Base-by-base conservation (phyloP, 192 early-diverging fungal genomes). In the Nowakowskiella sp. region DNA sequence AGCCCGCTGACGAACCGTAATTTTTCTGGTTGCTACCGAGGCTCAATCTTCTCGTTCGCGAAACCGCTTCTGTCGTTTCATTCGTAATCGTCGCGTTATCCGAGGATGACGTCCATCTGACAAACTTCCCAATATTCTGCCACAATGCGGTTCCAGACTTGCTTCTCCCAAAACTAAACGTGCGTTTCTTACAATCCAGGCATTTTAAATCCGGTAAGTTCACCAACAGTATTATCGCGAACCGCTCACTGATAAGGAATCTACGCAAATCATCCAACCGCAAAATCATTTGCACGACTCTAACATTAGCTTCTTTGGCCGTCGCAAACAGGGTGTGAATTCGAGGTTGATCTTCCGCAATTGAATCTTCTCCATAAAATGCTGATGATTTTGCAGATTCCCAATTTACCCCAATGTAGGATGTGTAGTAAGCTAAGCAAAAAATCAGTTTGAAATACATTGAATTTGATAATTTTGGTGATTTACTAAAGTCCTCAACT, bases 221-320 rank as follows among this genome's bases (percentile, higher is more conserved):
- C 24, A 94, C 85, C 1, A 94, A 71, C 16, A 90, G 62, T 16
- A 94, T 72, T 30, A 85, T 76, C 0, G 81, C 89, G 58, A 85
- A 94, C 29, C 75, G 66, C 47, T 76, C 74, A 44, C 80, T 80
- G 33, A 83, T 72, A 33, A 94, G 57, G 54, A 94, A 94, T 23
- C 89, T 78, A 42, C 87, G 81, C 56, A 92, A 81, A 51, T 94
- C 89, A 39, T 89, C 81, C 48, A 90, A 64, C 19, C 84, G 78
- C 19, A 94, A 73, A 13, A 72, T 68, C 55, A 89, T 66, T 53
- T 84, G 73, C 9, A 92, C 80, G 3, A 94, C 77, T 33, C 84
- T 81, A 33, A 92, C 67, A 31, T 78, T 71, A 51, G 71, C 61
- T 13, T 80, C 76, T 16, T 79, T 78, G 9, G 90, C 90, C 19